Percentiles rank a stretch among this genome's conserved stretches.
These are phyloP conservation scores for Leccinum pachyderme DNA, from an alignment of 1,284 basidiomycete genomes.

Conservation along the genomic window DNA sequence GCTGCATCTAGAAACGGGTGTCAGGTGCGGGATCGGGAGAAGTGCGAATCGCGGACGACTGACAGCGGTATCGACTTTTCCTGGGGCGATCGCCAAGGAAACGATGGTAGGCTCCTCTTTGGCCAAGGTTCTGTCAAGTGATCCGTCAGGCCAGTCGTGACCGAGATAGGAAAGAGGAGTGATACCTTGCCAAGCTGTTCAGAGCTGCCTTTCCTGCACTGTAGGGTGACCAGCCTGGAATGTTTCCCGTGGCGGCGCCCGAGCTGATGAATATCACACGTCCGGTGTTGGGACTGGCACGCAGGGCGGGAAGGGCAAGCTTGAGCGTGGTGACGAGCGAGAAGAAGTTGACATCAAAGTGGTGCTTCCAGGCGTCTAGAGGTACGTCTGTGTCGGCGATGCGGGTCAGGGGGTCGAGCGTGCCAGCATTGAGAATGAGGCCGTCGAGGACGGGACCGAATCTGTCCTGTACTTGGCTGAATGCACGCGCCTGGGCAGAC, in stretches of 20 bases:
- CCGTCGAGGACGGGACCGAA: slow-evolving; percentile 65
- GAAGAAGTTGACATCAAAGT: slow-evolving; percentile 85
- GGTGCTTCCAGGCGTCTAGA: slow-evolving; percentile 55
- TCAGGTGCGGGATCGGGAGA: slow-evolving; percentile 2
- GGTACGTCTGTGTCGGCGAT: slow-evolving; percentile 38
- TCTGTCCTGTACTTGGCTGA: slow-evolving; percentile 45
- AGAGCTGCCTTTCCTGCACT: slow-evolving; percentile 81
- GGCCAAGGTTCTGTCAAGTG: slow-evolving; percentile 64
- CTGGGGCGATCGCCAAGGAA: slow-evolving; percentile 78
- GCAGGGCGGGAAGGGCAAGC: slow-evolving; percentile 63
- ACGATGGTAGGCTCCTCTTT: slow-evolving; percentile 77
- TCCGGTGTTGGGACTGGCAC: slow-evolving; percentile 58
- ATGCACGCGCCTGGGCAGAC: slow-evolving; percentile 50
- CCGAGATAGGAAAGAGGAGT: slow-evolving; percentile 11
- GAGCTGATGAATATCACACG: slow-evolving; percentile 79
- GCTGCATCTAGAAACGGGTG: slow-evolving; percentile 62
- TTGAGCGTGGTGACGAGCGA: slow-evolving; percentile 70
- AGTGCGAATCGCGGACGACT: slow-evolving; percentile 1
- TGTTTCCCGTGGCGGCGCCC: slow-evolving; percentile 73
- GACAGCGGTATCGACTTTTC: slow-evolving; percentile 78
- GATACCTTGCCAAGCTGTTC: slow-evolving; percentile 80
- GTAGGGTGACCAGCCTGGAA: slow-evolving; percentile 74
- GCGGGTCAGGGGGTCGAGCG: slow-evolving; percentile 52
- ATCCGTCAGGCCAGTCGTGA: slow-evolving; percentile 6
- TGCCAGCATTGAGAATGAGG: slow-evolving; percentile 79